Evolutionary conservation across 352 stramenopile species (phyloP), one percentile per base, ranked within the genome.

Genomic region (Halophytophthora batemanensis): DNA sequence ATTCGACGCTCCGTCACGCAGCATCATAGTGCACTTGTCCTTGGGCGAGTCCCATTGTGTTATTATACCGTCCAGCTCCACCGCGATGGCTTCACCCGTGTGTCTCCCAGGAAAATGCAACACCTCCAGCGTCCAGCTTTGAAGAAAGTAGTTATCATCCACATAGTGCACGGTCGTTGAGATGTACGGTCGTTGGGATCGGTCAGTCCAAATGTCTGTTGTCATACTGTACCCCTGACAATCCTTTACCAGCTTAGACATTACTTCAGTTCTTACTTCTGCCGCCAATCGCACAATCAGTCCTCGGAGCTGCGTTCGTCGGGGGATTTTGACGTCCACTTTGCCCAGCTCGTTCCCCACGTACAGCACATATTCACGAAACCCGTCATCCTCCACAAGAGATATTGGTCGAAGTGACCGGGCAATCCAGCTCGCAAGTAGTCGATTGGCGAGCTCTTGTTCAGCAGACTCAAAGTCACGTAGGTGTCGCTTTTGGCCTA

Each of bases 151-250:
- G 7, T 6, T 35, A 6, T 35, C 29, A 13, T 61, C 46, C 21
- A 61, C 2, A 36, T 56, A 61, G 19, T 56, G 53, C 2, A 61
- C 13, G 10, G 54, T 61, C 1, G 56, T 13, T 14, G 31, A 22
- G 2, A 56, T 47, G 36, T 45, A 61, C 17, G 38, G 41, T 19
- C 54, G 28, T 40, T 51, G 45, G 4, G 17, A 28, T 23, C 45
- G 14, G 33, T 61, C 54, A 1, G 54, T 61, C 54, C 54, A 61
- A 19, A 37, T 25, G 33, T 61, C 46, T 2, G 53, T 61, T 7
- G 53, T 61, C 13, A 61, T 6, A 3, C 23, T 41, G 29, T 40
- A 61, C 29, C 40, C 42, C 4, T 45, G 17, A 10, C 37, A 48
- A 17, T 2, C 2, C 18, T 52, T 45, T 2, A n/a, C 25, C 29